Base-by-base conservation (phyloP, 345 rosid genomes). In the Erucastrum elatum region DNA sequence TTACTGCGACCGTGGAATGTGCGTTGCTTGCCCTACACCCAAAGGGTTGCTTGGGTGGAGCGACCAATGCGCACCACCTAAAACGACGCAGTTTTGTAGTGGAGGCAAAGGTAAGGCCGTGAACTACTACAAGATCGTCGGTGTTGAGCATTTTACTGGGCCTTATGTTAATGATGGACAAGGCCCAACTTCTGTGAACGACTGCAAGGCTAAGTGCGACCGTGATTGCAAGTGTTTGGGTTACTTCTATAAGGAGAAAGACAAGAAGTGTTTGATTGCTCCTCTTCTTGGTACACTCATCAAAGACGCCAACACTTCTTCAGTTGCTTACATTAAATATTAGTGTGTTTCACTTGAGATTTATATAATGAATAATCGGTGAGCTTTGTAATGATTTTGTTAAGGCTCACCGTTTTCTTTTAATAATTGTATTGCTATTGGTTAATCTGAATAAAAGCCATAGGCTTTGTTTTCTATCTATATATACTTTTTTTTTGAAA, bases 141-240 rank as follows among this genome's bases (percentile, higher is more conserved):
- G 90, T 0, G 88, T 87, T 56, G 88, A 87, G 66, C 92, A 89
- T 80, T 89, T 83, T 70, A 67, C 53, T 64, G 80, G 80, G 80
- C 71, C 72, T 51, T 84, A 75, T 71, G 85, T 84, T 12, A 82
- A 71, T 5, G 71, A 44, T 1, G 96, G 96, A 34, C 82, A 74
- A 37, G 84, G 85, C 69, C 77, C 77, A 65, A 80, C 66, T 63
- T 75, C 80, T 61, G 67, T 71, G 0, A 77, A 64, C 2, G 85
- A 68, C 1, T 90, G 95, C 15, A 81, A 83, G 27, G 83, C 62
- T 0, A 79, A 86, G 59, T 92, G 89, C 16, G 85, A 74, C 8
- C 70, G 61, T 9, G 88, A 87, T 73, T 90, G 91, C 77, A 90
- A 83, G 80, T 88, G 90, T 75, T 75, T 83, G 82, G 91, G 94